Conservation (phyloP, 129 eudicot species). For the Glebionis coronaria region DNA sequence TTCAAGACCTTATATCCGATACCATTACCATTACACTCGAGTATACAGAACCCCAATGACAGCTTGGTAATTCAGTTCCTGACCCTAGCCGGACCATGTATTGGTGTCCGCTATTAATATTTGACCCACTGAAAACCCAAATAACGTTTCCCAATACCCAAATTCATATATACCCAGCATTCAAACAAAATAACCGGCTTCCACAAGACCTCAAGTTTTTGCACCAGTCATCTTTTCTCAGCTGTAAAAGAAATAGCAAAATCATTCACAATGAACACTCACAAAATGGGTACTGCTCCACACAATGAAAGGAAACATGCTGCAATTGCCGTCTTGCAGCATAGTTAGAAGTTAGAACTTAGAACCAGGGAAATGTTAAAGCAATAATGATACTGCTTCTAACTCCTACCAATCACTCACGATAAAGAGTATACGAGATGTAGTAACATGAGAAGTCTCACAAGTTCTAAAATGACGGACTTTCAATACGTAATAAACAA, state of each 20-base stretch:
- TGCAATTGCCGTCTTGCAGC: constrained; percentile 25
- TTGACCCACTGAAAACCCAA: constrained; percentile 34
- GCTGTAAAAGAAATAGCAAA: constrained; percentile 85
- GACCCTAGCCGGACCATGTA: constrained; percentile 22
- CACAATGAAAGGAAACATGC: constrained; percentile 33
- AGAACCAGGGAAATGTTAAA: too few species aligned
- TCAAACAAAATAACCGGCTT: constrained; percentile 60
- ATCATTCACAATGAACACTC: constrained; percentile 53
- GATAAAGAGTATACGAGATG: constrained; percentile 8
- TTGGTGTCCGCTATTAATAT: constrained; percentile 19
- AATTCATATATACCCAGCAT: constrained; percentile 35
- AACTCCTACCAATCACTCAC: constrained; percentile 12
- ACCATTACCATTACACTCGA: constrained; percentile 36
- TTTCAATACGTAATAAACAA: neutral
- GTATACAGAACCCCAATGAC: constrained; percentile 23
- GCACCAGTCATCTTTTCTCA: constrained; percentile 80
- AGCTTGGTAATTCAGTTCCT: constrained; percentile 21
- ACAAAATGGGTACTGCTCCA: constrained; percentile 35
- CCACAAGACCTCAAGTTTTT: constrained; percentile 91
- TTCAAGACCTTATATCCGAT: constrained; percentile 28
- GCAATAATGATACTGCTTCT: constrained; percentile 13
- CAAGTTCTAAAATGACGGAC: neutral
- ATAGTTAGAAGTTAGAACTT: neutral
- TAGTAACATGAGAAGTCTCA: constrained; percentile 5
- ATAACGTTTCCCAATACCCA: constrained; percentile 43